These are phyloP conservation scores for Penicillium atrosanguineum DNA, from an alignment of 495 filamentous ascomycete genomes.

Conservation along the genomic window DNA sequence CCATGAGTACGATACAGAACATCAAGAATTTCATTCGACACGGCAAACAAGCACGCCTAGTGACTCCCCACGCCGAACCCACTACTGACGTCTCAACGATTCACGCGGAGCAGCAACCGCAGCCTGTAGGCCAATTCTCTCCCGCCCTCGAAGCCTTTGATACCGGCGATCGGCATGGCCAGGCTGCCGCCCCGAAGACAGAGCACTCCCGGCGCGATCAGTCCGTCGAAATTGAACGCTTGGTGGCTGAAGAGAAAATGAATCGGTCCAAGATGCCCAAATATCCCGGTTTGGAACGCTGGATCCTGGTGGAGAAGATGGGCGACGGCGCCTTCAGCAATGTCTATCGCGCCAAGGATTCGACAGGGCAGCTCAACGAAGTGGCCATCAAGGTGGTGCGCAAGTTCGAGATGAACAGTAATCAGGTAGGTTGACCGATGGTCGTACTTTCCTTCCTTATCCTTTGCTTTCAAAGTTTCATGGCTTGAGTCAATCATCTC, in stretches of 20 bases:
- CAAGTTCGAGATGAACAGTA: slow-evolving; percentile 97
- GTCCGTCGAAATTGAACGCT: slow-evolving; percentile 65
- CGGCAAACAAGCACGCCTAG: slow-evolving; percentile 87
- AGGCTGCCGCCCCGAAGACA: slow-evolving; percentile 58
- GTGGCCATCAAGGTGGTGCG: slow-evolving; percentile 98
- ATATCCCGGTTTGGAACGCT: slow-evolving; percentile 91
- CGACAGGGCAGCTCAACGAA: slow-evolving; percentile 63
- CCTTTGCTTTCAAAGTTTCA: neutral
- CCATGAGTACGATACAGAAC: slow-evolving; percentile 81
- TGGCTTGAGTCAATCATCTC: neutral
- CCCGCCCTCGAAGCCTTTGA: slow-evolving; percentile 54
- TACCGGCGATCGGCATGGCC: slow-evolving; percentile 51
- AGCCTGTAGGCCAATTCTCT: slow-evolving; percentile 49
- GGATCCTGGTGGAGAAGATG: slow-evolving; percentile 94
- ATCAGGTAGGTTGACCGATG: slow-evolving; percentile 67
- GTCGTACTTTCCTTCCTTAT: slow-evolving; percentile 19
- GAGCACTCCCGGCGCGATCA: slow-evolving; percentile 45
- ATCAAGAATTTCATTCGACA: slow-evolving; percentile 98
- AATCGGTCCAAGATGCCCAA: slow-evolving; percentile 79
- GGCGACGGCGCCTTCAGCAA: slow-evolving; percentile 99
- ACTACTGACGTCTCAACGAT: slow-evolving; percentile 67
- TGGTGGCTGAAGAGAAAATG: slow-evolving; percentile 88
- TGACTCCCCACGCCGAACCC: slow-evolving; percentile 61
- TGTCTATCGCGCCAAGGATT: slow-evolving; percentile 86
- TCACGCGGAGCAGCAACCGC: slow-evolving; percentile 62